Percentiles rank a stretch among this genome's conserved stretches.
These are phyloP conservation scores for Dothideomycetidae sp. DNA, from an alignment of 2,329 filamentous ascomycete genomes.

Conservation along the genomic window DNA sequence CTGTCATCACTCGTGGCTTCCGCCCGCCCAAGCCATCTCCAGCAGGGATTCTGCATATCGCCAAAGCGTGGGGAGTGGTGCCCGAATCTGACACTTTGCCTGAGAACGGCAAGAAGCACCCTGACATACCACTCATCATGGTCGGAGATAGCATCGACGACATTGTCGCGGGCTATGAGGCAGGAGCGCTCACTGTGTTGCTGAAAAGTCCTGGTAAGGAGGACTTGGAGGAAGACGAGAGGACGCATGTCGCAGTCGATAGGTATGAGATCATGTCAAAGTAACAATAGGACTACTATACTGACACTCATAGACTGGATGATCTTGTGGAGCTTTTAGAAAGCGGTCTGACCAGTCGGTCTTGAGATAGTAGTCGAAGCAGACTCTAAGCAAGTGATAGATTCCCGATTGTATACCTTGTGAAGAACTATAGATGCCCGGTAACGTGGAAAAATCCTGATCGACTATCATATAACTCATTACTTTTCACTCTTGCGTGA, in stretches of 20 bases:
- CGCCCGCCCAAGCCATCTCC: constrained; percentile 75
- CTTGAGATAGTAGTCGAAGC: not conserved
- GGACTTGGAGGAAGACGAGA: constrained; percentile 21
- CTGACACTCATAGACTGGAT: constrained; percentile 16
- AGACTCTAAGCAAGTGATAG: not conserved
- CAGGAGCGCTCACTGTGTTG: constrained; percentile 82
- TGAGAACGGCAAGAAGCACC: constrained; percentile 27
- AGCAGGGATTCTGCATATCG: constrained; percentile 77
- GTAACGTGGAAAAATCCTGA: too few relatives aligned
- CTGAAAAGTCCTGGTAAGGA: constrained; percentile 33
- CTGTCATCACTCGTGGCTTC: constrained; percentile 75
- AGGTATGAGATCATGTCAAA: constrained; percentile 10
- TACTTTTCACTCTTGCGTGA: not conserved
- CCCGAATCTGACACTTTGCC: constrained; percentile 14
- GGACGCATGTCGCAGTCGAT: constrained; percentile 21
- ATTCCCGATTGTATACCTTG: too few relatives aligned
- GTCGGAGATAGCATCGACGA: constrained; percentile 65
- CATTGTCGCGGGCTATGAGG: constrained; percentile 70
- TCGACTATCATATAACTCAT: not conserved
- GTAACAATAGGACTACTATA: not conserved
- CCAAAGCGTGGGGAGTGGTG: constrained; percentile 53
- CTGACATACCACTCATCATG: constrained; percentile 32
- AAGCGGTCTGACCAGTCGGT: constrained; percentile 12
- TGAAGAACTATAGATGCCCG: too few relatives aligned
- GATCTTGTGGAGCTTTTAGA: constrained; percentile 20